Evolutionary conservation across 495 filamentous ascomycete genomes (phyloP), one percentile per base, ranked within the genome.

Genomic region (Tetracladium marchalianum): DNA sequence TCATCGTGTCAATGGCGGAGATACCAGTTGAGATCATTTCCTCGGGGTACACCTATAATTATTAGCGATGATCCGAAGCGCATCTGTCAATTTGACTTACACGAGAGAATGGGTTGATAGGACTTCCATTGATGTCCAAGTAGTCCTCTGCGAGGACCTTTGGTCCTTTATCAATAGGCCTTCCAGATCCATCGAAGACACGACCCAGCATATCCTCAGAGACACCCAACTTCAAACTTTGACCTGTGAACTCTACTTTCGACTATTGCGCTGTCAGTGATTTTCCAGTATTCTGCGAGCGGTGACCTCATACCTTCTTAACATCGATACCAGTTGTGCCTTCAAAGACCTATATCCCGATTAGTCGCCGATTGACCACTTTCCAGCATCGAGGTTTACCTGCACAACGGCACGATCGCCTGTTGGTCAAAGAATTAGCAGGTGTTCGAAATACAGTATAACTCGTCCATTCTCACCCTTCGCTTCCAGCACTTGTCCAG

Each of bases 21-120:
- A 99, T 99, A 78, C 93, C 93, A 46, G 93, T 99, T 9, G 90
- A 89, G 58, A 99, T 97, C 89, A 99, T 99, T 68, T 99, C 93
- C 72, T 97, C 90, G 63, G 93, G 93, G 62, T 99, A 99, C 37
- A 93, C 85, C 86, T 92, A 50, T 12, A 38, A 17, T 15, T 31
- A 11, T 53, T 47, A 57, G 50, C 42, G 42, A 10, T 13, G n/a
- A 18, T 2, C 22, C 22, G 22, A 15, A 52, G 31, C 63, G 47
- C 49, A 48, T 57, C 31, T 46, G 35, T n/a, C 35, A 36, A 32
- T 32, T 12, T 15, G 31, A 51, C 78, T 58, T 72, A 93, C 90
- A 71, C 93, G 80, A 32, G 89, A 88, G 69, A 95, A 97, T 37
- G 93, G 93, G 66, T 99, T 99, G 67, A 99, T 99, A 38, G 93